Base-by-base conservation (phyloP, 1,284 basidiomycete genomes). In the Rhodotorula sp. region DNA sequence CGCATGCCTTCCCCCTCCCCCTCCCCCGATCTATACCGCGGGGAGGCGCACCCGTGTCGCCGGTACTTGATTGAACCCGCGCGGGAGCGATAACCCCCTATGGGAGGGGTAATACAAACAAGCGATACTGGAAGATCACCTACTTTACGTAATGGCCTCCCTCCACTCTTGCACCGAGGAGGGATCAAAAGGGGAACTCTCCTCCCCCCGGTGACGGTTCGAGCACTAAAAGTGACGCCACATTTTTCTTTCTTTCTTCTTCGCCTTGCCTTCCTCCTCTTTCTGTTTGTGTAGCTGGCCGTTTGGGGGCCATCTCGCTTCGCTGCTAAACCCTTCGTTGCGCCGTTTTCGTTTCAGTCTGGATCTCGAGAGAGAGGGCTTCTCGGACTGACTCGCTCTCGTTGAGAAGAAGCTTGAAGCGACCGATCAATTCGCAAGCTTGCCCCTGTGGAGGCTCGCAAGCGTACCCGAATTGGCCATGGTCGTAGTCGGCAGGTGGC, bases 161-260 rank as follows among this genome's bases (percentile, higher is more conserved):
- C 70, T 72, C 70, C 70, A 72, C 70, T 72, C 70, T 71, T 62
- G 66, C 61, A 54, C 63, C 57, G 63, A 71, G 29, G 49, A 58
- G 8, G 43, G 34, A n/a, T 49, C n/a, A 49, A 14, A n/a, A 29
- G 34, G 58, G 29, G 47, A 20, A 26, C 31, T 51, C 29, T 58
- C 39, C 62, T 43, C 2, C 29, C 10, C 23, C 60, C 57, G 48
- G 68, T 68, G 70, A 71, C 61, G 39, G 70, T 65, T 68, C 63
- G 66, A 71, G 70, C 70, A 71, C 70, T 71, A 71, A 65, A 59
- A 71, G 70, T 31, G 70, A 64, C 63, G 70, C 64, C 31, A 71
- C 62, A 71, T 58, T 23, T 23, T 46, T n/a, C 14, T 16, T 43
- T 18, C 39, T 26, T 26, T 43, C 26, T 3, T 5, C n/a, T n/a